These are phyloP conservation scores for Fagopyrum tataricum DNA, from an alignment of 148 eudicot genomes.

Conservation along the genomic window DNA sequence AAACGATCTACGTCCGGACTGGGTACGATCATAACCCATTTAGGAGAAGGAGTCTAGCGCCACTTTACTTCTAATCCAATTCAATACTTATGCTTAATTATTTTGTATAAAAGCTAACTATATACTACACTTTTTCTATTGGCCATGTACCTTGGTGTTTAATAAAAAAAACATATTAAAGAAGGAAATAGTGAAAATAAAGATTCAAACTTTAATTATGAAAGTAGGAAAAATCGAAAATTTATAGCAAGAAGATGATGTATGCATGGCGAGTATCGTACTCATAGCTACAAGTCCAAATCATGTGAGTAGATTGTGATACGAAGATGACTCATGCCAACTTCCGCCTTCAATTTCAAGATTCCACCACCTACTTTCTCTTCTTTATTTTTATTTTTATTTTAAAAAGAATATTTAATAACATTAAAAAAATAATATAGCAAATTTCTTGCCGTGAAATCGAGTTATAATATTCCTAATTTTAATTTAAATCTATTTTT, in stretches of 20 bases:
- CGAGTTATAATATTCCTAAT: no score
- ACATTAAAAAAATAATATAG: no score
- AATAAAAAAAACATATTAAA: not conserved
- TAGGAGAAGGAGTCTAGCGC: no score
- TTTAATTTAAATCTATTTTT: no score
- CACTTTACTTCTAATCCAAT: no score
- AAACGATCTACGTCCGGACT: no score
- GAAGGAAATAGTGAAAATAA: not conserved
- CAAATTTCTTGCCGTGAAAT: no score
- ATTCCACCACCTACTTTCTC: not conserved
- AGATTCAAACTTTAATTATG: not conserved
- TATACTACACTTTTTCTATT: not conserved
- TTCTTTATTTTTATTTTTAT: not conserved
- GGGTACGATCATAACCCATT: no score
- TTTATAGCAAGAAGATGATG: not conserved
- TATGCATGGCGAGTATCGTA: not conserved
- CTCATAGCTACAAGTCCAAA: not conserved
- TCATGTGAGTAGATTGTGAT: not conserved
- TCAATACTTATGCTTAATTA: no score
- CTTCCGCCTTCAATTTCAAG: not conserved
- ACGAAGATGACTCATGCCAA: slow-evolving; percentile 6
- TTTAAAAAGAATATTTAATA: no score
- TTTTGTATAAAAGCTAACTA: not conserved
- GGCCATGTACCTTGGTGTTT: not conserved
- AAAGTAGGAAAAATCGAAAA: not conserved